Evolutionary conservation across 73 alveolate species (phyloP).

Genomic region (Paramecium sonneborni): DNA sequence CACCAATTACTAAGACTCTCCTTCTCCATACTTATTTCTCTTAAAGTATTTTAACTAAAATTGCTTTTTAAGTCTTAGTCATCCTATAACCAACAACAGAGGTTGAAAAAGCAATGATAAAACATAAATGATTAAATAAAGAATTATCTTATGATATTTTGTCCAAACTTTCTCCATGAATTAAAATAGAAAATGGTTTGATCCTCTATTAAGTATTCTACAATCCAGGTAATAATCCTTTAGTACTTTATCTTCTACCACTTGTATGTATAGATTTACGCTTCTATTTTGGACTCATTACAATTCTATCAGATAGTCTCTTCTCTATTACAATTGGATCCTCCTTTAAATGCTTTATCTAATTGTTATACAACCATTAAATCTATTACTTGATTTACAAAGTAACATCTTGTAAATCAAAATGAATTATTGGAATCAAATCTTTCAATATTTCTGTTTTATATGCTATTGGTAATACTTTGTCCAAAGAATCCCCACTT

Average conservation of each 20-base stretch:
- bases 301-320: neutral
- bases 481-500: slow-evolving; percentile 37
- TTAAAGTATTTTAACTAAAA: neutral
- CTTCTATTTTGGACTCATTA: neutral
- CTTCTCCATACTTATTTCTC: slow-evolving; percentile 1
- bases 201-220: neutral
- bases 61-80: neutral
- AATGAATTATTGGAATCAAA: neutral
- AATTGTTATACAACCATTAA: neutral
- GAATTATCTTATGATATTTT: slow-evolving; percentile 1
- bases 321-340: neutral
- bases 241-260: slow-evolving; percentile 20
- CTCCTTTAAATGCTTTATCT: neutral
- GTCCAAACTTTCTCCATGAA: slow-evolving; percentile 7
- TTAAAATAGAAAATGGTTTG: slow-evolving; percentile 2
- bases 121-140: slow-evolving; percentile 9
- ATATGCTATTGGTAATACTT: slow-evolving; percentile 48
- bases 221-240: neutral
- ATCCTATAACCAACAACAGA: slow-evolving; percentile 35
- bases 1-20: slow-evolving; percentile 41
- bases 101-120: neutral
- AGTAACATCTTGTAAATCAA: neutral
- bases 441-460: slow-evolving; percentile 5
- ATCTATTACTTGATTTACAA: neutral
- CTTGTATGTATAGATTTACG: neutral